Evolutionary conservation across 1,284 basidiomycete species (phyloP).

Genomic region (Wolfiporia cocos): DNA sequence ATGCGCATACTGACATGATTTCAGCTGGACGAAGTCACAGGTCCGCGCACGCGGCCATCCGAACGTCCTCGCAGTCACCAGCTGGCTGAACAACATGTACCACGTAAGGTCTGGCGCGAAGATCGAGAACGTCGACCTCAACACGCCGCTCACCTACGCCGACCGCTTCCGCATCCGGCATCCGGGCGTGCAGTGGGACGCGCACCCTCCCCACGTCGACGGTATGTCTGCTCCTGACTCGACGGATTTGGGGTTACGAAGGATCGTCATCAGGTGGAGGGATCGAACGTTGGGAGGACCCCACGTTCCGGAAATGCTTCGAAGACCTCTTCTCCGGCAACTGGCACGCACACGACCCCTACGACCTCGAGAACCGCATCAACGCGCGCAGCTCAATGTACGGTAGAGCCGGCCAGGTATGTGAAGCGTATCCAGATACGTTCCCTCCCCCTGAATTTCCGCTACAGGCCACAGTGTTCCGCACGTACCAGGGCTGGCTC

Average conservation of each 20-base stretch:
- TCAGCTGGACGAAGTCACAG: conserved; percentile 66
- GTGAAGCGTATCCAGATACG: conserved; percentile 1
- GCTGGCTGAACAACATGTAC: conserved; percentile 64
- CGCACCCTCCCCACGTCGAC: conserved; percentile 77
- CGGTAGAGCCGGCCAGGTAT: conserved; percentile 48
- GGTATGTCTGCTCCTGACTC: conserved; percentile 39
- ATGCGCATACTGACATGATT: not conserved
- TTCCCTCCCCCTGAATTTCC: not conserved
- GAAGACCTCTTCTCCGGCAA: conserved; percentile 59
- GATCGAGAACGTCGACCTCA: conserved; percentile 56
- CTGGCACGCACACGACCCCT: conserved; percentile 71
- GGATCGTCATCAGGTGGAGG: conserved; percentile 51
- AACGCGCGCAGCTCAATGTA: conserved; percentile 58
- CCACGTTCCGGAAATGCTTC: conserved; percentile 61
- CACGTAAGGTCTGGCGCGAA: conserved; percentile 32
- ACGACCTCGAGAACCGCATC: conserved; percentile 56
- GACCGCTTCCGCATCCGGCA: conserved; percentile 82
- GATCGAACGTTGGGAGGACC: conserved; percentile 85
- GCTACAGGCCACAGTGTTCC: conserved; percentile 55
- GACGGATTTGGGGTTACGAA: too few species aligned
- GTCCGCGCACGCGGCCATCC: conserved; percentile 72
- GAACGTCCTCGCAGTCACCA: conserved; percentile 54
- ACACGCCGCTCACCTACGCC: conserved; percentile 69
- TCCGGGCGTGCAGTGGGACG: conserved; percentile 62
- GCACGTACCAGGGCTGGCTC: conserved; percentile 79